Conservation (phyloP, 202 grass and related monocot genomes). For the Setaria italica region DNA sequence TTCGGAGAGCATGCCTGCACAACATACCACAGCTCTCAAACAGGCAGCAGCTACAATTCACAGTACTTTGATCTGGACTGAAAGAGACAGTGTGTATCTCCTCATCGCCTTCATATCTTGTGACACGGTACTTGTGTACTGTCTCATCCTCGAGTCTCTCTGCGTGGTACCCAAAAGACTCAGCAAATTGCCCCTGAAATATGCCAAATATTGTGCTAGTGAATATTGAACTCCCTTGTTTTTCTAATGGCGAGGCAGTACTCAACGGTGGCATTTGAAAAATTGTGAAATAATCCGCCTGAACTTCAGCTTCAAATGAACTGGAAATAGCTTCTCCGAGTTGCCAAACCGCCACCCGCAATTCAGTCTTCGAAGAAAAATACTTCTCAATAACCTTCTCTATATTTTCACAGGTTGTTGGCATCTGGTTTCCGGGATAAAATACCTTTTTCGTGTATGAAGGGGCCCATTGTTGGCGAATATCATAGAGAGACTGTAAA, state of each 20-base stretch:
- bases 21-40: conserved; percentile 91
- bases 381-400: conserved; percentile 74
- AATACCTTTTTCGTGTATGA: conserved; percentile 73
- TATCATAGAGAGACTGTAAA: conserved; percentile 76
- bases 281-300: conserved; percentile 77
- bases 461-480: conserved; percentile 76
- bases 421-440: conserved; percentile 57
- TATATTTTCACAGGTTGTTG: conserved; percentile 61
- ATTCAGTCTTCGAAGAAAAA: conserved; percentile 71
- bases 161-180: conserved; percentile 84
- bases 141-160: conserved; percentile 75
- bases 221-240: conserved; percentile 77
- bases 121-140: conserved; percentile 61
- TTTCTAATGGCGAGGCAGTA: conserved; percentile 91
- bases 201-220: conserved; percentile 79
- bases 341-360: conserved; percentile 65
- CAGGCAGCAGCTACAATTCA: conserved; percentile 75
- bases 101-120: conserved; percentile 65
- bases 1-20: conserved; percentile 84
- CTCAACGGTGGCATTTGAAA: conserved; percentile 66
- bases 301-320: conserved; percentile 66
- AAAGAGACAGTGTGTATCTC: conserved; percentile 70
- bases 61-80: conserved; percentile 52
- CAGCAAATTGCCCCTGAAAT: conserved; percentile 88
- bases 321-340: conserved; percentile 63